Evolutionary conservation across 2,329 filamentous ascomycete species (phyloP), one percentile per base, ranked within the genome.

Genomic region (Penicillium digitatum): DNA sequence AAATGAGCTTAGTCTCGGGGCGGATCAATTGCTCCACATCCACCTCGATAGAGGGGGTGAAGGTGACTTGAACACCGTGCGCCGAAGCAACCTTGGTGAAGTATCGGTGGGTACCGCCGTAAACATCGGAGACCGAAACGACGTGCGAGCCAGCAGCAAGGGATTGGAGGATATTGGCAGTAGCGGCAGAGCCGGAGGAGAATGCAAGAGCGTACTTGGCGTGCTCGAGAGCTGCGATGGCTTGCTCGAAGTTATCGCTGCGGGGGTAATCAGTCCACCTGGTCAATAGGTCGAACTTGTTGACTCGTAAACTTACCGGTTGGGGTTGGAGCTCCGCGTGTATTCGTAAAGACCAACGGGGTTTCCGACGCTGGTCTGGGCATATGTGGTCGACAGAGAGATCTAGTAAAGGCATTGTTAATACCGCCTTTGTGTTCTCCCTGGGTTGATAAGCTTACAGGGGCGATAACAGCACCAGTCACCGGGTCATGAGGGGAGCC

Each of bases 81-180:
- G 94, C 91, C 68, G 90, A 86, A 54, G 94, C 94, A 48, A 97
- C 94, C 78, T 96, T 92, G 62, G 94, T 99, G 81, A 99, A 99
- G 81, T 99, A 99, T 69, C 94, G 84, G 79, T 99, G 94, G 39
- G 94, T 99, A 66, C 94, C 94, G 65, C 94, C 94, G 74, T 99
- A 99, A 66, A 99, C 92, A 74, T 99, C 94, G 43, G 91, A 95
- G 45, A 99, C 90, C 58, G 91, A 96, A 66, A 99, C 87, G 68
- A 99, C 90, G 77, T 99, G 94, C 45, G 90, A 94, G 59, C 91
- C 92, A 12, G 88, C 82, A 24, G 93, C 91, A 55, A 99, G 84
- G 64, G 89, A 94, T 78, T 97, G 94, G 55, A 99, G 84, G 69
- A 99, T 90, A 65, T 84, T 90, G 58, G 94, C 93, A 0, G 94